Evolutionary conservation across 2,329 filamentous ascomycete genomes (phyloP), one percentile per base, ranked within the genome.

Genomic region (Cladorrhinum sp.): DNA sequence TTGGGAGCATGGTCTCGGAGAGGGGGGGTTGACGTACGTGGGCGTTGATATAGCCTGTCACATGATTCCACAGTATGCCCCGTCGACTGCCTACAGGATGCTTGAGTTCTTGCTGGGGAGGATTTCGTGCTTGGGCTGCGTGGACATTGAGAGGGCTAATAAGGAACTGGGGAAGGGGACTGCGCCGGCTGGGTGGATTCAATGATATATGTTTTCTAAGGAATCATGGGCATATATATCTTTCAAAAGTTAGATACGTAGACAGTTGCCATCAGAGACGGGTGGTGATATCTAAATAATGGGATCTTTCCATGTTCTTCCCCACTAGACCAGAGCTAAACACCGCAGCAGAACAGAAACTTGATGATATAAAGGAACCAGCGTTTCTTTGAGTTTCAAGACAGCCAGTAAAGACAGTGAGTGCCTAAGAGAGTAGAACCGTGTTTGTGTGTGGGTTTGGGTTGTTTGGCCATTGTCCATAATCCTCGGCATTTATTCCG

Each of bases 41-140:
- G 81, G 82, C 29, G 80, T 92, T 58, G 79, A 83, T 41, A 70
- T 88, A 10, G 77, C 81, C 0, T 91, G 91, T 0, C 88, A 93
- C 74, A 88, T 87, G 80, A 75, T 82, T 0, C 85, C 86, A 0
- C 85, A 90, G 72, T 92, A 90, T 68, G 82, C 85, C 18, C 87
- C 90, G 0, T 82, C 80, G 13, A 87, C 86, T 0, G 82, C 87
- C 0, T 91, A 90, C 70, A 78, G 90, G 32, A 87, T 91, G 60
- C 71, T 95, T 20, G 90, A 95, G 78, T 88, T 89, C 68, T 72
- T 95, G 66, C 78, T 96, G 1, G 91, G 91, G 0, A 78, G 89
- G 41, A 85, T 92, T 9, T 75, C 83, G 4, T 83, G 78, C 62
- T 69, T 91, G 65, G 76, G 69, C 10, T 73, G 74, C 12, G 51